These are phyloP conservation scores for Diplosphaera chodatii DNA, from an alignment of 139 green algal species.

Conservation along the genomic window DNA sequence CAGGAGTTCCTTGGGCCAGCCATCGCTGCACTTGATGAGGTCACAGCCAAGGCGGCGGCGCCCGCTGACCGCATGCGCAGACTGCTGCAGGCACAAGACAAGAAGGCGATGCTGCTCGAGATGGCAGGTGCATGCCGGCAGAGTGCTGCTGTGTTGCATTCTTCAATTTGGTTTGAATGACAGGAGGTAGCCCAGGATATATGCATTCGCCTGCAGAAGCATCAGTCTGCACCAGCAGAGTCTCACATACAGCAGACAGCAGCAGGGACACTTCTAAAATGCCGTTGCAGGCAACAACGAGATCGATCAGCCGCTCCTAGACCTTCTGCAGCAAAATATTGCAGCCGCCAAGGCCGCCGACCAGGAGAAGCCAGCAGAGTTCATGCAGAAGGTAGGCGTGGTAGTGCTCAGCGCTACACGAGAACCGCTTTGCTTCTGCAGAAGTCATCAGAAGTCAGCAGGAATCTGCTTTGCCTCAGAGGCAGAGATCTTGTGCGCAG, in stretches of 20 bases:
- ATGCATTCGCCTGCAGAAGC: too few species aligned
- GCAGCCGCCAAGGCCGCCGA: constrained; percentile 51
- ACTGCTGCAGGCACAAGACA: constrained; percentile 72
- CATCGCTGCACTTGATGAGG: constrained; percentile 57
- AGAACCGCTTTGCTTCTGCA: too few species aligned
- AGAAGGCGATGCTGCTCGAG: constrained; percentile 72
- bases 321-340: constrained; percentile 80
- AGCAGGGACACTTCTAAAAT: too few species aligned
- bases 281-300: constrained; percentile 40
- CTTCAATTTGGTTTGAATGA: too few species aligned
- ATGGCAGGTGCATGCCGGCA: constrained; percentile 52
- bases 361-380: constrained; percentile 56
- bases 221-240: too few species aligned
- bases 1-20: constrained; percentile 66
- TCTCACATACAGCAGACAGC: too few species aligned
- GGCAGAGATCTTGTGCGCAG: too few species aligned
- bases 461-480: too few species aligned
- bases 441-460: too few species aligned
- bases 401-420: too few species aligned
- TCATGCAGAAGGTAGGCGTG: constrained; percentile 62
- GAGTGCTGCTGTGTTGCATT: too few species aligned
- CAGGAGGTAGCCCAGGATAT: too few species aligned
- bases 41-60: constrained; percentile 29
- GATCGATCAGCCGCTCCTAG: constrained; percentile 68
- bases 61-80: constrained; percentile 59